Percentiles rank a stretch among this genome's conserved stretches.
These are phyloP conservation scores for Colletotrichum lindemuthianum DNA, from an alignment of 2,329 filamentous ascomycete species.

Conservation along the genomic window DNA sequence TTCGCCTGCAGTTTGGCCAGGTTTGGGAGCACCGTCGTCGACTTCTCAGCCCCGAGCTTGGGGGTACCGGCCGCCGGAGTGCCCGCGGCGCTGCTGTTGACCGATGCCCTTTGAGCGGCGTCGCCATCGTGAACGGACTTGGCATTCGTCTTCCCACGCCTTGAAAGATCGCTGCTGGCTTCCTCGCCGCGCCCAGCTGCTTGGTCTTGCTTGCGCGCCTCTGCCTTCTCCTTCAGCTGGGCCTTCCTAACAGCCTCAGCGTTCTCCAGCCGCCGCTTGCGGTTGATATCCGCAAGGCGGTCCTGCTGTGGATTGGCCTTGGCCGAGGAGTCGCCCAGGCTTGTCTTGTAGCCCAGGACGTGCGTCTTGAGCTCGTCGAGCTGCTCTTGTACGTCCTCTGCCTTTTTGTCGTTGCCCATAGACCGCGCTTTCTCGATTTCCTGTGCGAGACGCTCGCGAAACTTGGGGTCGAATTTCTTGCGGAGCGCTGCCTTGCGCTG, in stretches of 20 bases:
- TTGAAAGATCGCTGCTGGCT: conserved; percentile 66
- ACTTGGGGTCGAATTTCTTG: conserved; percentile 71
- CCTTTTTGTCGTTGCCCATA: conserved; percentile 68
- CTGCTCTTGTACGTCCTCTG: conserved; percentile 65
- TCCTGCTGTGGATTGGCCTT: conserved; percentile 76
- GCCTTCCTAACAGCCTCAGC: conserved; percentile 91
- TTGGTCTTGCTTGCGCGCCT: conserved; percentile 67
- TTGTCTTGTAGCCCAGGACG: conserved; percentile 79
- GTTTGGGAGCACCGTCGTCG: conserved; percentile 57
- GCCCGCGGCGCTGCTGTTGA: conserved; percentile 57
- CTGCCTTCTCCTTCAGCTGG: conserved; percentile 81
- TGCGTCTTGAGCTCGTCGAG: conserved; percentile 72
- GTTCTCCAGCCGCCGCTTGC: conserved; percentile 84
- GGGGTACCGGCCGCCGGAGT: conserved; percentile 65
- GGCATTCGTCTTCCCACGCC: conserved; percentile 72
- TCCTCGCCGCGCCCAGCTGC: conserved; percentile 72
- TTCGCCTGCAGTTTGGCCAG: conserved; percentile 64
- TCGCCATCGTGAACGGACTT: conserved; percentile 75
- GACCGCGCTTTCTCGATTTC: conserved; percentile 74
- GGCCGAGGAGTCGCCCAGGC: conserved; percentile 65
- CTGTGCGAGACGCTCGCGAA: conserved; percentile 74
- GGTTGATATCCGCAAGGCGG: conserved; percentile 83
- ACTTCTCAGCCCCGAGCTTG: conserved; percentile 54
- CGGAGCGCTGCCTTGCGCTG: conserved; percentile 75
- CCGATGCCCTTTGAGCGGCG: conserved; percentile 45